Conservation (phyloP, 306 rosid species). For the Nissolia schottii region DNA sequence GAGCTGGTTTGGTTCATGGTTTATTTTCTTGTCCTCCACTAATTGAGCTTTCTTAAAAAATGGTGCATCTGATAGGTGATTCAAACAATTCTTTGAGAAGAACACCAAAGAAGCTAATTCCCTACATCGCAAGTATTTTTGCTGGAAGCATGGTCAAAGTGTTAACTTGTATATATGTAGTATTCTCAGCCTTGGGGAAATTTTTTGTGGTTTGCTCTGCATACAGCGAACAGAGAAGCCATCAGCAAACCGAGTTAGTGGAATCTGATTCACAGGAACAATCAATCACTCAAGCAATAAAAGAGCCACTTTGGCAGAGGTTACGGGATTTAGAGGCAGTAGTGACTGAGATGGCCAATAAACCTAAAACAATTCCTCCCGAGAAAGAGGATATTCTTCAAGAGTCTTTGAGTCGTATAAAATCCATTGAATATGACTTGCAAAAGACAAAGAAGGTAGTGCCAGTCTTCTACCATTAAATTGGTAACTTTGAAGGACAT, state of each 20-base stretch:
- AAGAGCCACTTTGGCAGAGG: constrained; percentile 76
- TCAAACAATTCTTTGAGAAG: constrained; percentile 41
- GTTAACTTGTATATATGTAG: constrained; percentile 51
- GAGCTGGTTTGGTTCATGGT: not conserved
- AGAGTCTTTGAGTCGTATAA: constrained; percentile 89
- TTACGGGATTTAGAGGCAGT: constrained; percentile 72
- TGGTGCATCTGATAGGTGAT: constrained; percentile 52
- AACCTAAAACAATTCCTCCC: constrained; percentile 79
- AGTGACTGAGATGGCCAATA: constrained; percentile 66
- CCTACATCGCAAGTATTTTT: constrained; percentile 35
- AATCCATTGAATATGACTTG: constrained; percentile 79
- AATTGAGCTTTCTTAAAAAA: not conserved
- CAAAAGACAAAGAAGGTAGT: constrained; percentile 88
- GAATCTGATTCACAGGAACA: constrained; percentile 50
- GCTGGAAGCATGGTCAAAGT: constrained; percentile 45
- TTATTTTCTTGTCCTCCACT: constrained; percentile 11
- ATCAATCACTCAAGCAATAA: constrained; percentile 29
- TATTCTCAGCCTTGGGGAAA: constrained; percentile 46
- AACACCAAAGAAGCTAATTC: constrained; percentile 37
- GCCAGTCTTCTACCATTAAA: constrained; percentile 24
- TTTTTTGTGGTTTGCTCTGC: constrained; percentile 24
- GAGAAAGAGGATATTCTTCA: constrained; percentile 88
- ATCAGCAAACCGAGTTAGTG: constrained; percentile 21
- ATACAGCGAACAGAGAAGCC: constrained; percentile 26
- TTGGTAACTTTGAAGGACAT: constrained; percentile 12